Conservation (phyloP, 164 flowering plant species). For the Vitis labrusca region DNA sequence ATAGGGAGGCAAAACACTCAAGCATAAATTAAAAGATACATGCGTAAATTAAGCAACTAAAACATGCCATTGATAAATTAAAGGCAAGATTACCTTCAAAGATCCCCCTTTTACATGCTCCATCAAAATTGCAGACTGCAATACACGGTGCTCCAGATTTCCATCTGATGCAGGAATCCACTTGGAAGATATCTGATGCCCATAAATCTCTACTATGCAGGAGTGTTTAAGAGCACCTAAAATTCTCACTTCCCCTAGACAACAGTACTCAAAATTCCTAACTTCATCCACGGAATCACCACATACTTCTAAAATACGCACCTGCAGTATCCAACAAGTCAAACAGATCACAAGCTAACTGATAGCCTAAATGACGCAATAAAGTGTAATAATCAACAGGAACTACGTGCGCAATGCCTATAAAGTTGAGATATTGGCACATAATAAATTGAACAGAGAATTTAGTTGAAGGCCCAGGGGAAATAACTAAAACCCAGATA, state of each 20-base stretch:
- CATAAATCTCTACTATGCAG: slow-evolving; percentile 84
- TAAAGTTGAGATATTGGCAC: neutral
- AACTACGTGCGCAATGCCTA: neutral
- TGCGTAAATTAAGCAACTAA: neutral
- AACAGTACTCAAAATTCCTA: slow-evolving; percentile 66
- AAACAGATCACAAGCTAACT: neutral
- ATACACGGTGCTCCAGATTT: slow-evolving; percentile 38
- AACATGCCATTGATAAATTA: neutral
- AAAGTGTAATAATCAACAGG: neutral
- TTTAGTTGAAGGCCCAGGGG: neutral
- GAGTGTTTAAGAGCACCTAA: slow-evolving; percentile 64
- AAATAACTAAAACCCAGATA: neutral
- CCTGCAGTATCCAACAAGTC: slow-evolving; percentile 43
- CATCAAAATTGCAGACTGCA: slow-evolving; percentile 71
- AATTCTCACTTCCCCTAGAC: slow-evolving; percentile 88
- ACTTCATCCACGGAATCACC: slow-evolving; percentile 46
- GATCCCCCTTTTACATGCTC: slow-evolving; percentile 87
- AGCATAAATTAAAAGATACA: neutral
- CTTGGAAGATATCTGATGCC: slow-evolving; percentile 77
- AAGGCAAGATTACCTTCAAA: slow-evolving; percentile 50
- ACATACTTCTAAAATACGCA: slow-evolving; percentile 56
- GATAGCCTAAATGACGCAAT: neutral
- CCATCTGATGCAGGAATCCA: slow-evolving; percentile 63
- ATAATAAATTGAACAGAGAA: neutral
- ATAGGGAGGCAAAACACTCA: neutral